These are phyloP conservation scores for Pleurotus tuoliensis DNA, from an alignment of 768 basidiomycete genomes.

Conservation along the genomic window DNA sequence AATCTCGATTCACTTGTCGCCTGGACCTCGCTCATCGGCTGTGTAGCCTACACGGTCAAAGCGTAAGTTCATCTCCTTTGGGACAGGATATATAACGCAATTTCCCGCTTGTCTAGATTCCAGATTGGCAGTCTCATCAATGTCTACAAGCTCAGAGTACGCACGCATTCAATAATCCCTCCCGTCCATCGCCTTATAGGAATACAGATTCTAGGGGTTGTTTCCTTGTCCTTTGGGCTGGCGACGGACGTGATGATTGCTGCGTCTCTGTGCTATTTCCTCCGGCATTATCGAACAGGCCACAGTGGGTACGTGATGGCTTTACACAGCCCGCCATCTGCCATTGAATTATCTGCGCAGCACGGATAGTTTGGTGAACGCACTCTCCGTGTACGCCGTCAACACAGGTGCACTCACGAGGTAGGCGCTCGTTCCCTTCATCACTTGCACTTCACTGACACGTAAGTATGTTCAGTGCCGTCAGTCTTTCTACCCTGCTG, in stretches of 20 bases:
- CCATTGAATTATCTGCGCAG: constrained; percentile 23
- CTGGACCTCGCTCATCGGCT: too few relatives aligned
- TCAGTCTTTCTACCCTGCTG: constrained; percentile 37
- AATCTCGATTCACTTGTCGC: neutral
- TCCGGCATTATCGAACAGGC: constrained; percentile 50
- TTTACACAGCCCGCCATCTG: too few relatives aligned
- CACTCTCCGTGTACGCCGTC: constrained; percentile 54
- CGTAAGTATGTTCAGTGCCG: constrained; percentile 25
- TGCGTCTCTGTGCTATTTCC: constrained; percentile 46
- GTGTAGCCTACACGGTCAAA: constrained; percentile 39
- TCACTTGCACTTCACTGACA: neutral
- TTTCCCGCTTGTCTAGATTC: constrained; percentile 23
- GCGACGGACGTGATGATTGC: constrained; percentile 51
- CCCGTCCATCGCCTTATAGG: neutral
- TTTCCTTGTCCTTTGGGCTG: constrained; percentile 47
- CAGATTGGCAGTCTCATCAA: constrained; percentile 26
- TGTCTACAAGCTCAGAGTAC: constrained; percentile 35
- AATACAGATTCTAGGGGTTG: constrained; percentile 39
- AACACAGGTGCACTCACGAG: constrained; percentile 62
- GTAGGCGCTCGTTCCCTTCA: constrained; percentile 22
- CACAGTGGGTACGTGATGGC: constrained; percentile 28
- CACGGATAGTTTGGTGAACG: constrained; percentile 54
- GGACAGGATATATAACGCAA: too few relatives aligned
- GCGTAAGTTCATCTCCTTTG: constrained; percentile 26
- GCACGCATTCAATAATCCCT: constrained; percentile 7